These are phyloP conservation scores for Fraxinus greggii DNA, from an alignment of 305 asterid species.

Conservation along the genomic window DNA sequence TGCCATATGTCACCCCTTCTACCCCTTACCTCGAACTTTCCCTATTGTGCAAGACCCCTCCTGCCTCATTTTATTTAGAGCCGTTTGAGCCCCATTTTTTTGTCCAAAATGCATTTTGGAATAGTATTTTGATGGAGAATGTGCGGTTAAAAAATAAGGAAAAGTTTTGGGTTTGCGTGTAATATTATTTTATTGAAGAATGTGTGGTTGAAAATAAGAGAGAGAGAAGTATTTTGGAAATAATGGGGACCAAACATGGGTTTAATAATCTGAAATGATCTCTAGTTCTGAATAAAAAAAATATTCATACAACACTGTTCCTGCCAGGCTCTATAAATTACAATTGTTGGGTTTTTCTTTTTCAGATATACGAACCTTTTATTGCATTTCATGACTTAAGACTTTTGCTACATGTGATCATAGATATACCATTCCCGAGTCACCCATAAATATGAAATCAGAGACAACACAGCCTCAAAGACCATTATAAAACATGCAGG, in stretches of 20 bases:
- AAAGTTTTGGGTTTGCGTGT: too few relatives aligned
- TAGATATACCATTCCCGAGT: neutral
- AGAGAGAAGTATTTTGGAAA: too few relatives aligned
- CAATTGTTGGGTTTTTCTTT: neutral
- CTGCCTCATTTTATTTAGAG: neutral
- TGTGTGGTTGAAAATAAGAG: too few relatives aligned
- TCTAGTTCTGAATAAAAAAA: neutral
- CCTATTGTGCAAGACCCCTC: neutral
- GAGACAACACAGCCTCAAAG: neutral
- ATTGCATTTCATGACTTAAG: neutral
- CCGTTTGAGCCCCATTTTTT: too few relatives aligned
- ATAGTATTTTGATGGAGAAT: too few relatives aligned
- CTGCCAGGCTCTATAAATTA: neutral
- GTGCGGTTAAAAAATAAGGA: too few relatives aligned
- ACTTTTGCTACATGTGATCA: neutral
- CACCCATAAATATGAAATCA: neutral
- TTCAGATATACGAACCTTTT: neutral
- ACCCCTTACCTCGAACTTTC: neutral
- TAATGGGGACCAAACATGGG: too few relatives aligned
- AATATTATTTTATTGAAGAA: too few relatives aligned
- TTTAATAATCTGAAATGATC: neutral
- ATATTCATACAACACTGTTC: neutral
- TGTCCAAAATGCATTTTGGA: too few relatives aligned
- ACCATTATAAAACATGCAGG: neutral
- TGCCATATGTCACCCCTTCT: neutral